Conservation (phyloP, 2,329 filamentous ascomycete species). For the Clonostachys rosea region DNA sequence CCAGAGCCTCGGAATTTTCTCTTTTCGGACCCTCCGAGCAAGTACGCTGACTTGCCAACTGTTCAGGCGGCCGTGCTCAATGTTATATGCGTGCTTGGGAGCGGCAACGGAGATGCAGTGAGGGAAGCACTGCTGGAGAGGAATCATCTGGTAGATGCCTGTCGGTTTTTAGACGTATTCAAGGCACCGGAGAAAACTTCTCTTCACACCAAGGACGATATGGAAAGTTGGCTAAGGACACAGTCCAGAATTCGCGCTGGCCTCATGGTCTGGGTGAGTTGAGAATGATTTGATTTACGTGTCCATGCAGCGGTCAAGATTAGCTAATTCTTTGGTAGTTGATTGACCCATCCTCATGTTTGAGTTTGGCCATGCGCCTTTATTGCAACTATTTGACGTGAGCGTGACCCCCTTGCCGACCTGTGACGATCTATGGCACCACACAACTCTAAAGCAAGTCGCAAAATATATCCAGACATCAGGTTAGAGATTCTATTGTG, state of each 20-base stretch:
- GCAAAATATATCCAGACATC: not conserved
- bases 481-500: not conserved
- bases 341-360: constrained; percentile 4
- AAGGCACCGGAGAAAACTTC: not conserved
- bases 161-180: not conserved
- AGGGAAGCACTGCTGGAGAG: not conserved
- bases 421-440: constrained; percentile 5
- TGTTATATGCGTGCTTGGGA: not conserved
- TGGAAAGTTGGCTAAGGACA: not conserved
- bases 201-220: not conserved
- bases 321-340: constrained; percentile 1
- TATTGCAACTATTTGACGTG: constrained; percentile 6
- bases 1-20: not conserved
- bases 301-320: not conserved
- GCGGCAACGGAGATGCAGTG: not conserved
- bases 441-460: not conserved
- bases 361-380: constrained; percentile 1
- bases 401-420: constrained; percentile 2
- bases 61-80: not conserved
- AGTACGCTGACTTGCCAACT: not conserved
- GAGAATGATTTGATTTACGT: not conserved
- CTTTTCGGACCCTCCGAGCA: too few relatives aligned
- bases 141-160: not conserved
- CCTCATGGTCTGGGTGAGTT: constrained; percentile 7
- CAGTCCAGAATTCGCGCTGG: constrained; percentile 5